Conservation (phyloP, 2,329 filamentous ascomycete species). For the Penicillium decumbens region DNA sequence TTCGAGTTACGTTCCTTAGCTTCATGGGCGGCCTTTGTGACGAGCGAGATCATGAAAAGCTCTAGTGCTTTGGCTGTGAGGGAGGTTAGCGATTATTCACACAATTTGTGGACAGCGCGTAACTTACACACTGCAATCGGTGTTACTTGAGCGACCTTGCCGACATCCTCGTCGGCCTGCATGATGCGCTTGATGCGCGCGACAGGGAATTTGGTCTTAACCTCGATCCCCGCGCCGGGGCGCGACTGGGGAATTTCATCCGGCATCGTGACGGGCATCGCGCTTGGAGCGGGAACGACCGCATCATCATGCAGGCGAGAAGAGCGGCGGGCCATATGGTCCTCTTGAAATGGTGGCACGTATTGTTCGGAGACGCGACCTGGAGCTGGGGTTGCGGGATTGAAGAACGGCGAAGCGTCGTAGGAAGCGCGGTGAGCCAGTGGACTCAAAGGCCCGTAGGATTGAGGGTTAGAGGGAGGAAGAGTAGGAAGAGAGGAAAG, state of each 20-base stretch:
- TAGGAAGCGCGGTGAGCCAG: constrained; percentile 41
- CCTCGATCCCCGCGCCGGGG: constrained; percentile 58
- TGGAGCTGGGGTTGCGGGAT: constrained; percentile 17
- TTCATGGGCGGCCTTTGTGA: constrained; percentile 79
- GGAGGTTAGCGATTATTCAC: constrained; percentile 1
- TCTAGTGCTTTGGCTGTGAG: constrained; percentile 79
- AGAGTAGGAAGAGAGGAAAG: constrained; percentile 47
- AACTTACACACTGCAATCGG: constrained; percentile 78
- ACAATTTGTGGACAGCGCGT: not conserved
- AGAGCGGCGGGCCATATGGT: constrained; percentile 44
- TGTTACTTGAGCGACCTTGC: constrained; percentile 96
- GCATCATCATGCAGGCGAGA: constrained; percentile 35
- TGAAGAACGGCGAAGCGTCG: constrained; percentile 47
- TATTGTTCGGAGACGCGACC: constrained; percentile 36
- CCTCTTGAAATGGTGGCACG: constrained; percentile 30
- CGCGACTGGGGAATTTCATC: constrained; percentile 23
- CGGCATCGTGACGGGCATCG: constrained; percentile 15
- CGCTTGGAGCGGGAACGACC: constrained; percentile 20
- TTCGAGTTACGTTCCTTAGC: constrained; percentile 80
- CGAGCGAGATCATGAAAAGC: constrained; percentile 94
- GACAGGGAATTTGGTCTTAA: constrained; percentile 94
- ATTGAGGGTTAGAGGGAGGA: constrained; percentile 29
- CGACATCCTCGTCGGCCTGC: constrained; percentile 98
- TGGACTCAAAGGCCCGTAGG: constrained; percentile 33
- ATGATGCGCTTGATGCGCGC: constrained; percentile 98